Base-by-base conservation (phyloP, 495 filamentous ascomycete species). In the Aspergillus steynii region DNA sequence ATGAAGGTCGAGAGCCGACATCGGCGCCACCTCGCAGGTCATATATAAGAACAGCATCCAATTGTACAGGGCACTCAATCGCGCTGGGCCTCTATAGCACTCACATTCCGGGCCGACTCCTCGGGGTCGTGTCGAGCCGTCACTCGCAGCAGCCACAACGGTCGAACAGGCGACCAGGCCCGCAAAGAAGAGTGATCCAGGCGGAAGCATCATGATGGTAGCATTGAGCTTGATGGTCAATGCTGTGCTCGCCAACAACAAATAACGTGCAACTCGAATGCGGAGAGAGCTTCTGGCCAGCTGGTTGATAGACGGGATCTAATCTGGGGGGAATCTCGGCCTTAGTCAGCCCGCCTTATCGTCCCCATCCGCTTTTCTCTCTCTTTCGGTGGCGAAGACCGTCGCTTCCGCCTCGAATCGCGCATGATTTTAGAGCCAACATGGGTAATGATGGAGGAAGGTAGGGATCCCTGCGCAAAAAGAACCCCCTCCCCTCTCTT, bases 381-480 rank as follows among this genome's bases (percentile, higher is more conserved):
- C 10, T 58, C 42, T 58, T 31, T 12, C 27, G 28, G 70, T 66
- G 65, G 72, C 68, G 65, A 66, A 56, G 29, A 26, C 29, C 12
- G 34, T 55, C 50, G 29, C 8, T 4, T 51, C 10, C 50, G 9
- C 32, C n/a, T 53, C 27, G 14, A 14, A 6, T 54, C 4, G 34
- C 14, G 25, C 53, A 55, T 32, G 37, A 12, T 37, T 26, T 12
- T 37, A 27, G 54, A 47, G 50, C 12, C 55, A 75, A 64, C n/a
- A 97, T 97, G 94, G 95, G 94, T 77, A 97, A 97, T 74, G 94
- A 98, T 70, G 94, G 95, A 66, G 94, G 90, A 59, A 88, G 85
- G 85, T 83, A 65, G 66, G 83, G 58, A 8, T 49, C 9, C 29
- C 49, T 5, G 12, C 25, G 14, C 50, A 5, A n/a, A 26, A 2